Percentiles rank a stretch among this genome's conserved stretches.
phyloP scores from a whole-genome alignment of 176 grass and related monocot species.

The Zoysia japonica region DNA sequence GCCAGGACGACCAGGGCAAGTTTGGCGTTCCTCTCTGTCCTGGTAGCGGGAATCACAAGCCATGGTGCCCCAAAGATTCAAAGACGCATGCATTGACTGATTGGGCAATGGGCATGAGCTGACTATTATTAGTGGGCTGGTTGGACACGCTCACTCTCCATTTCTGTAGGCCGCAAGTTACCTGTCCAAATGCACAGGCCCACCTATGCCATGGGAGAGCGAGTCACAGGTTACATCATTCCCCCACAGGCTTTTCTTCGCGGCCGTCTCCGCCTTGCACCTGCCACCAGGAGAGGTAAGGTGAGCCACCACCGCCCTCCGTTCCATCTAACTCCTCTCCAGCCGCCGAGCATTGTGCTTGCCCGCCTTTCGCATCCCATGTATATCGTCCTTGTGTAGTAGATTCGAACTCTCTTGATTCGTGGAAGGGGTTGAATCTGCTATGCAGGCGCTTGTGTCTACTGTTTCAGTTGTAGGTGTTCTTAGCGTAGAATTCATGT shows the following conservation, averaged over 20 bases:
- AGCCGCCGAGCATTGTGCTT: background rate
- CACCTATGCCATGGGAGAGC: background rate
- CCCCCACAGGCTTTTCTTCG: conserved; percentile 40
- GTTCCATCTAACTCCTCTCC: background rate
- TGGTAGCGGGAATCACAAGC: too few species aligned
- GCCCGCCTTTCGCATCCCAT: too few species aligned
- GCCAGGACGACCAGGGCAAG: too few species aligned
- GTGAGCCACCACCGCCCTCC: conserved; percentile 4
- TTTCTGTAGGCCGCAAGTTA: background rate
- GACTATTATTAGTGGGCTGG: background rate
- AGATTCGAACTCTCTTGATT: background rate
- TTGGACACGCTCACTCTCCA: background rate
- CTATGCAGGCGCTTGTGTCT: background rate
- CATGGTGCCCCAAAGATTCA: too few species aligned
- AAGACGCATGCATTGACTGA: too few species aligned
- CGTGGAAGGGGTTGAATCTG: conserved; percentile 1
- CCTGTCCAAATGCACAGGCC: background rate
- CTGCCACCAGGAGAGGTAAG: conserved; percentile 33
- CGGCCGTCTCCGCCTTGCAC: conserved; percentile 28
- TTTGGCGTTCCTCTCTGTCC: too few species aligned
- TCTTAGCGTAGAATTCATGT: too few species aligned
- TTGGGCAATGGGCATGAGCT: too few species aligned
- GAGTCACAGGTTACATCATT: conserved; percentile 25
- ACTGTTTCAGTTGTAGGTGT: background rate
- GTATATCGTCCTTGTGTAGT: background rate